Conservation (phyloP, 441 rosid genomes). For the Macaranga tanarius region DNA sequence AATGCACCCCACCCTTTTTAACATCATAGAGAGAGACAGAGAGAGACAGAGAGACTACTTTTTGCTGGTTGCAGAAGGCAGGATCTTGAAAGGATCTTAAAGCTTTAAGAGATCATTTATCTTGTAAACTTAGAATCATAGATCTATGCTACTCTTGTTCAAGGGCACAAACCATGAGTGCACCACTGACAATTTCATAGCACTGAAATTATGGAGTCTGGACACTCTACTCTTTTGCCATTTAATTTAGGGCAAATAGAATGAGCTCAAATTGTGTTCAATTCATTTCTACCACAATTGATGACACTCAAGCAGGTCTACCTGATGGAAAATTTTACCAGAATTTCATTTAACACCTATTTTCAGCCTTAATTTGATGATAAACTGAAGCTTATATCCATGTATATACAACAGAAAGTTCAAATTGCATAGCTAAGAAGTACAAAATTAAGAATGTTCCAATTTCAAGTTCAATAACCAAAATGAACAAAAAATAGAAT, state of each 20-base stretch:
- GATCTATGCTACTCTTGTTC: neutral
- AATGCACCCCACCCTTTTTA: neutral
- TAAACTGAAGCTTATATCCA: neutral
- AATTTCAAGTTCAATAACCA: neutral
- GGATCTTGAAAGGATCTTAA: neutral
- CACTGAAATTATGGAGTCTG: neutral
- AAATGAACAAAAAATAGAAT: neutral
- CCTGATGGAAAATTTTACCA: neutral
- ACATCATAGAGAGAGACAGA: neutral
- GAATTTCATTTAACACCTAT: neutral
- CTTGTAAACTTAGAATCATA: neutral
- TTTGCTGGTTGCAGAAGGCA: neutral
- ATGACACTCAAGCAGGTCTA: neutral
- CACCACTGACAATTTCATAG: neutral
- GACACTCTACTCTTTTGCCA: neutral
- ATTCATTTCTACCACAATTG: neutral
- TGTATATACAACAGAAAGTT: neutral
- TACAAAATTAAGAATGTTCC: neutral
- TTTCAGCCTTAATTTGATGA: neutral
- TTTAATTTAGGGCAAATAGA: neutral
- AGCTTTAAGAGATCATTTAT: neutral
- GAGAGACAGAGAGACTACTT: neutral
- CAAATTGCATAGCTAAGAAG: neutral
- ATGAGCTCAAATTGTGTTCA: neutral
- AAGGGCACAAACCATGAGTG: neutral